These are phyloP conservation scores for Xerocomus amazonicus DNA, from an alignment of 1,284 basidiomycete genomes.

Conservation along the genomic window DNA sequence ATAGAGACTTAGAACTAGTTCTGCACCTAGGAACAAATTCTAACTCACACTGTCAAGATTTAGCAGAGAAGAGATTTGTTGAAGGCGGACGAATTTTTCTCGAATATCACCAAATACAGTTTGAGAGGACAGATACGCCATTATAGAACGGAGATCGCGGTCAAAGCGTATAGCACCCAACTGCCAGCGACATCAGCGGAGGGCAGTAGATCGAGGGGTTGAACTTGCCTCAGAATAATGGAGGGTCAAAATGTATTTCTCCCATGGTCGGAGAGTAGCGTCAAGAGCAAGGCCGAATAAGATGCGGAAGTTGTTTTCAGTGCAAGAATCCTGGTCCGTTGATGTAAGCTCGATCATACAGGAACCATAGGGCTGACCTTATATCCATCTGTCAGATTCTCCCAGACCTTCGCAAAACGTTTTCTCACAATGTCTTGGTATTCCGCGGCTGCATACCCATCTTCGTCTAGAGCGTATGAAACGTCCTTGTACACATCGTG, in stretches of 20 bases:
- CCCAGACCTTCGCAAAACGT: constrained; percentile 87
- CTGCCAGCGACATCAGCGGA: constrained; percentile 39
- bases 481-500: constrained; percentile 88
- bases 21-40: neutral
- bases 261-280: constrained; percentile 89
- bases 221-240: constrained; percentile 80
- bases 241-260: constrained; percentile 78
- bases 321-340: constrained; percentile 67
- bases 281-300: constrained; percentile 86
- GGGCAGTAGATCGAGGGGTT: neutral
- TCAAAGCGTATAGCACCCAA: constrained; percentile 98
- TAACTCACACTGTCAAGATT: constrained; percentile 82
- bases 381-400: constrained; percentile 78
- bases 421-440: constrained; percentile 84
- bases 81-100: constrained; percentile 88
- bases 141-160: constrained; percentile 84
- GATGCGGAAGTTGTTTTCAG: constrained; percentile 81
- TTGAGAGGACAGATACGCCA: constrained; percentile 80
- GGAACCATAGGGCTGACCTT: constrained; percentile 48
- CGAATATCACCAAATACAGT: constrained; percentile 83
- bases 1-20: constrained; percentile 5
- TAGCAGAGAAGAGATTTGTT: constrained; percentile 90
- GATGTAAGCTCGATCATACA: constrained; percentile 4
- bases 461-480: constrained; percentile 87
- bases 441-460: constrained; percentile 78